Evolutionary conservation across 352 stramenopile genomes (phyloP), one percentile per base, ranked within the genome.

Genomic region (Pythium aquatile): DNA sequence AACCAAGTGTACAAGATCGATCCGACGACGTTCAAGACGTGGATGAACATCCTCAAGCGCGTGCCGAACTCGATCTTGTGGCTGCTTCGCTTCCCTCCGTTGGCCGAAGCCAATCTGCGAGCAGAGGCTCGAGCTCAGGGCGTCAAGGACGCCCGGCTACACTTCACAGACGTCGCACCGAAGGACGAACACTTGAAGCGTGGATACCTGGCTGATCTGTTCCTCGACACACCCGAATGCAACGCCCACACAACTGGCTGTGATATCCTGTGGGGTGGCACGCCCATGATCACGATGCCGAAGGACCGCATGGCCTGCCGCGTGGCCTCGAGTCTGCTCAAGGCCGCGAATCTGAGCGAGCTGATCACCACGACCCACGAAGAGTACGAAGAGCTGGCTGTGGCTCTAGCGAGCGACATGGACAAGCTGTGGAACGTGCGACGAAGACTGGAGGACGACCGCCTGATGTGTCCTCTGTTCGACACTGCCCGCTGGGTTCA

Each of bases 1-100:
- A 98, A 97, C 55, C 87, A 98, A 64, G 72, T 97, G 13, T 97
- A 98, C 88, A 98, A 98, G 77, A 97, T 98, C 30, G 92, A 98
- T 51, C 95, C 94, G 7, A 63, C 73, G 11, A 94, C 88, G 30
- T 98, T 98, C 70, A 77, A 74, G 16, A 85, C 81, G 10, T 98
- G 95, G 95, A 96, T 96, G 82, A 88, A 93, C 55, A 96, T 98
- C 55, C 73, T 98, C 16, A 93, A 94, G 70, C 83, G 89, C 49
- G 93, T 98, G 32, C 89, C 87, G 8, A 90, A 97, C 61, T 89
- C 86, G 42, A 75, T 98, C 24, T 69, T 98, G 33, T 98, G 94
- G 90, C 74, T 98, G 32, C 61, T 98, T 62, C 76, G 87, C 26
- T 97, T 97, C 62, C 90, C 76, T 35, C 84, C 70, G 33, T 78